phyloP scores from a whole-genome alignment of 1,284 basidiomycete species.

The Heliocybe sulcata region DNA sequence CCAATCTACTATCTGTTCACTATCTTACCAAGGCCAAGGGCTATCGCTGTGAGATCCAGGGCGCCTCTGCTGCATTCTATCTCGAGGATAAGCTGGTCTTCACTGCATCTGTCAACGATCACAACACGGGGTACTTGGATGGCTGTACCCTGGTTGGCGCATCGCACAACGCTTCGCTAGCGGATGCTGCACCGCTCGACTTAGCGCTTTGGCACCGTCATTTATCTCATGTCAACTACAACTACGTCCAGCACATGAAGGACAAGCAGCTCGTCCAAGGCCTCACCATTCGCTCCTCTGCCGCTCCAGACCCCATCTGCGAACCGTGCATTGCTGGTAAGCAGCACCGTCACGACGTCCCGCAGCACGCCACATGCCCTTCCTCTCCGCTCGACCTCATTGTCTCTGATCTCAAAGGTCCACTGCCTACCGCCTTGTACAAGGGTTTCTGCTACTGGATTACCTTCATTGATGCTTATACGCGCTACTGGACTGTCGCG shows the following conservation, averaged over 20 bases:
- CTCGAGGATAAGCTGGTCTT: conserved; percentile 5
- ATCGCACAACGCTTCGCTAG: not conserved
- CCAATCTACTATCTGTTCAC: conserved; percentile 11
- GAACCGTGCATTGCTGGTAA: conserved; percentile 1
- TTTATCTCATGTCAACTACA: not conserved
- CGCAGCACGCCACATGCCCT: not conserved
- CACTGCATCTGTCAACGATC: conserved; percentile 7
- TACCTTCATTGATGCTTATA: no score
- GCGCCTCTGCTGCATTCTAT: conserved; percentile 4
- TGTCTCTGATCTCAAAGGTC: conserved; percentile 6
- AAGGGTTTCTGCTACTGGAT: no score
- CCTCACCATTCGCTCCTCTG: conserved; percentile 6
- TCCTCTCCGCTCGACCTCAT: not conserved
- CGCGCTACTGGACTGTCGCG: no score
- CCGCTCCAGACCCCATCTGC: conserved; percentile 9
- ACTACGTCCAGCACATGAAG: not conserved
- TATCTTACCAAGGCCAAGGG: conserved; percentile 8
- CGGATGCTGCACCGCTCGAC: not conserved
- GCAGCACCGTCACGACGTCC: not conserved
- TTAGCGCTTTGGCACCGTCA: not conserved
- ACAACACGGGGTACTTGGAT: conserved; percentile 7
- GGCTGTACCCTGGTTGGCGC: conserved; percentile 3
- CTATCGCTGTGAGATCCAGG: conserved; percentile 3
- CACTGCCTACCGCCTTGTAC: no score
- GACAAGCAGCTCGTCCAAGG: conserved; percentile 3